Percentiles rank a stretch among this genome's conserved stretches.
Conservation (phyloP, 176 grass and related monocot species). For the Lolium rigidum region DNA sequence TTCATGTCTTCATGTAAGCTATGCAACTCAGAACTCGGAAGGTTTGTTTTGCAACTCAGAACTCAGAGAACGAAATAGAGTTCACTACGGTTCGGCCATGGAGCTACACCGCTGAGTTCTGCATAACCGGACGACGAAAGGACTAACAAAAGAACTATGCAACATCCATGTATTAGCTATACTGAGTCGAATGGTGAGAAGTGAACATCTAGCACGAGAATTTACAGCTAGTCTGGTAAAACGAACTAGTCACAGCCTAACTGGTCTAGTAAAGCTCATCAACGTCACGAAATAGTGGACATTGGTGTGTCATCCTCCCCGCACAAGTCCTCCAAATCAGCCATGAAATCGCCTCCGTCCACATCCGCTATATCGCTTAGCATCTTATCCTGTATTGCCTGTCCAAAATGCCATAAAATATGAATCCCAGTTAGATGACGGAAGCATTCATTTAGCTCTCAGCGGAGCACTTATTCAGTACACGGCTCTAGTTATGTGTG, state of each 20-base stretch:
- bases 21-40: too few relatives aligned
- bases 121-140: not conserved
- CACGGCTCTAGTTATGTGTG: not conserved
- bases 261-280: constrained; percentile 49
- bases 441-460: not conserved
- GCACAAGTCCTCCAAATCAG: constrained; percentile 69
- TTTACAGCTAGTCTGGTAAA: constrained; percentile 68
- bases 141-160: not conserved
- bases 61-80: too few relatives aligned
- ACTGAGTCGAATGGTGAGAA: constrained; percentile 32
- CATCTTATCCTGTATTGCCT: constrained; percentile 67
- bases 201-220: constrained; percentile 47
- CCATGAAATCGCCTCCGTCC: constrained; percentile 68
- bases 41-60: too few relatives aligned
- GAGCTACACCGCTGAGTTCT: not conserved
- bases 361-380: constrained; percentile 45
- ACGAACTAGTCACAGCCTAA: constrained; percentile 51
- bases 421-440: not conserved
- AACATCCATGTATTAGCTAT: constrained; percentile 49
- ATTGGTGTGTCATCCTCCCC: constrained; percentile 50
- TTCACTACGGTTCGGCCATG: not conserved
- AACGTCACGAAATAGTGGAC: constrained; percentile 59
- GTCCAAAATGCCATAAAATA: constrained; percentile 35
- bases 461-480: not conserved
- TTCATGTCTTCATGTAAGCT: too few relatives aligned